These are phyloP conservation scores for Acrocalymma vagum DNA, from an alignment of 2,329 filamentous ascomycete genomes.

Conservation along the genomic window DNA sequence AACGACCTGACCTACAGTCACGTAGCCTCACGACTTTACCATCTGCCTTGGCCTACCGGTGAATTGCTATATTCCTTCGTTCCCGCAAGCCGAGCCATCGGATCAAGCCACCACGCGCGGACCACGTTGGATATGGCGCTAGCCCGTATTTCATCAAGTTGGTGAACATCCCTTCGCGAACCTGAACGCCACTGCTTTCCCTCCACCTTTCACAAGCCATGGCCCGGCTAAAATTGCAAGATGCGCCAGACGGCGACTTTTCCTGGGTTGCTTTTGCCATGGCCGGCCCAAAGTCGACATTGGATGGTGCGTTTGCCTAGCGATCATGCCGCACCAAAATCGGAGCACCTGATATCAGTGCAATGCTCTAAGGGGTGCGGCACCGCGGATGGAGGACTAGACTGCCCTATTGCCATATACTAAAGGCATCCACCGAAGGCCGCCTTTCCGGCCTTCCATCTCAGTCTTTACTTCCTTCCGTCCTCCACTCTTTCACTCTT, in stretches of 20 bases:
- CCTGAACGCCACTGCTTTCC: slow-evolving; percentile 19
- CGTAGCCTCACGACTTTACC: too few species aligned
- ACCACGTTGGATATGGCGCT: slow-evolving; percentile 21
- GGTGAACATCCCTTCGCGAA: slow-evolving; percentile 15
- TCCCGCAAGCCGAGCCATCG: too few species aligned
- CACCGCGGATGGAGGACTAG: slow-evolving; percentile 11
- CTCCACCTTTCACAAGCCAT: slow-evolving; percentile 4
- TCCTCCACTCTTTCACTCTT: too few species aligned
- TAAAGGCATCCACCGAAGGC: too few species aligned
- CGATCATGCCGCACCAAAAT: slow-evolving; percentile 13
- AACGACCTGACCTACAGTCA: too few species aligned
- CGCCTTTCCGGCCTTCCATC: too few species aligned
- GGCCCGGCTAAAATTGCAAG: slow-evolving; percentile 19
- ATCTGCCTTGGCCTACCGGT: too few species aligned
- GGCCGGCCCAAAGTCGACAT: too few species aligned
- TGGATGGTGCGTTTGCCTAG: slow-evolving; percentile 2
- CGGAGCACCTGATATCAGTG: slow-evolving; percentile 2
- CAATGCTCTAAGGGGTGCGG: slow-evolving; percentile 3
- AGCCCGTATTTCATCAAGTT: slow-evolving; percentile 13
- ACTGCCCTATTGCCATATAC: neutral
- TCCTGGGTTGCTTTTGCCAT: slow-evolving; percentile 5
- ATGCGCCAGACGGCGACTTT: slow-evolving; percentile 24
- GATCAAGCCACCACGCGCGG: slow-evolving; percentile 24
- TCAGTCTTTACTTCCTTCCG: too few species aligned
- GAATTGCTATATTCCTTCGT: too few species aligned